Evolutionary conservation across 1,284 basidiomycete genomes (phyloP), one percentile per base, ranked within the genome.

Genomic region (Cryptococcus floricola): DNA sequence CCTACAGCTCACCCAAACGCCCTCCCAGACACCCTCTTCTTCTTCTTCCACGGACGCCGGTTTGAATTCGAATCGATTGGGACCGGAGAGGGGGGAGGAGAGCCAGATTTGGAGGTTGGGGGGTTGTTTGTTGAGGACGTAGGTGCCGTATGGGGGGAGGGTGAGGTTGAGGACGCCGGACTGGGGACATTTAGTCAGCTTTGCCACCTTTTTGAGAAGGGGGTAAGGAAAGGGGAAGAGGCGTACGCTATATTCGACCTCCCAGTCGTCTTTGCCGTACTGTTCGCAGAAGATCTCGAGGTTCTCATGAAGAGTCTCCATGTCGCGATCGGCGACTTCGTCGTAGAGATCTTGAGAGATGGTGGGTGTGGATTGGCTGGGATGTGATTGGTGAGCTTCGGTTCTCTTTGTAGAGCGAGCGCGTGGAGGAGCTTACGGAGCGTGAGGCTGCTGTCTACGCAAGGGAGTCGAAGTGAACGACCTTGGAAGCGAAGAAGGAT

Each of bases 91-190:
- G 0, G 95, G 95, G 38, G 91, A 95, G 12, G 91, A 94, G 37
- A 98, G 81, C 95, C 95, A 98, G 70, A 98, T 98, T 76, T 98
- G 96, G 77, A 93, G 92, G 74, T 98, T 98, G 5, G 96, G 95
- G 9, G 95, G 95, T 77, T 98, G 95, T 81, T 98, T 98, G 80
- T 98, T 98, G 79, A 98, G 89, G 42, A 98, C 95, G 79, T 97
- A 98, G n/a, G 91, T 98, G 18, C 94, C 94, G 60, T 88, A 81
- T 8, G 83, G 80, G 38, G 89, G 92, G 18, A 97, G 81, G 48
- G 82, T 81, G 50, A 98, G 83, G 2, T 91, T 98, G 57, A 98
- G 79, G 34, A 98, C 95, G 25, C 95, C 95, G 64, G 86, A 85
- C 88, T 91, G 71, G 14, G 43, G 45, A 23, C n/a, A 18, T 42